Base-by-base conservation (phyloP, 805 yeast genomes). In the Starmerella riodocensis region DNA sequence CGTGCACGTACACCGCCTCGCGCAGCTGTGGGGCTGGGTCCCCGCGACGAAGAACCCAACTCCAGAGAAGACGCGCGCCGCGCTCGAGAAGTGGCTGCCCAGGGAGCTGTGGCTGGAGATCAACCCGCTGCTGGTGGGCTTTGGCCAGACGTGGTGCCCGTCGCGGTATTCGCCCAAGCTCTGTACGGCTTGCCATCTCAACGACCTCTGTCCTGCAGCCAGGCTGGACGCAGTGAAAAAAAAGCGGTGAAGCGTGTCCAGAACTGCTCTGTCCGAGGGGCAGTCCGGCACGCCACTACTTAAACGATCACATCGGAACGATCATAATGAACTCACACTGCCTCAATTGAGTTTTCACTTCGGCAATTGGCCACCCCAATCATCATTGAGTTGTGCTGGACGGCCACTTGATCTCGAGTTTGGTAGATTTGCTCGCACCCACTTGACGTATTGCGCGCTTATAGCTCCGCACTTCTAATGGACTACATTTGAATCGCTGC, bases 101-200 rank as follows among this genome's bases (percentile, higher is more conserved):
- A 58, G 54, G 33, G 73, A 73, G 25, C 66, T 72, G 33, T 86
- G 97, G 97, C 64, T 67, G 9, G 93, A 82, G 41, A 74, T 88
- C 29, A 86, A 86, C 55, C 93, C 93, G 1, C 57, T 79, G 8
- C 58, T 88, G 6, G 97, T 86, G 7, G 96, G 97, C 4, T 86
- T 85, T 64, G 97, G 97, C 11, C 97, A 86, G 57, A 76, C 78
- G 0, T 69, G 86, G 3, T 86, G 96, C 55, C 69, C 74, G 8
- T 80, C 94, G 0, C 66, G 77, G 14, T 3, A 14, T 16, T 30
- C 43, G 7, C 27, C 22, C 8, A 32, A 34, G 16, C 22, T 25
- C 8, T 46, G 50, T 18, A 29, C 4, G 21, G 16, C 32, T 17
- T 46, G 50, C 28, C 32, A 16, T 17, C 42, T 46, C 19, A 21